Conservation (phyloP, 352 stramenopile species). For the Globisporangium heterothallicum region DNA sequence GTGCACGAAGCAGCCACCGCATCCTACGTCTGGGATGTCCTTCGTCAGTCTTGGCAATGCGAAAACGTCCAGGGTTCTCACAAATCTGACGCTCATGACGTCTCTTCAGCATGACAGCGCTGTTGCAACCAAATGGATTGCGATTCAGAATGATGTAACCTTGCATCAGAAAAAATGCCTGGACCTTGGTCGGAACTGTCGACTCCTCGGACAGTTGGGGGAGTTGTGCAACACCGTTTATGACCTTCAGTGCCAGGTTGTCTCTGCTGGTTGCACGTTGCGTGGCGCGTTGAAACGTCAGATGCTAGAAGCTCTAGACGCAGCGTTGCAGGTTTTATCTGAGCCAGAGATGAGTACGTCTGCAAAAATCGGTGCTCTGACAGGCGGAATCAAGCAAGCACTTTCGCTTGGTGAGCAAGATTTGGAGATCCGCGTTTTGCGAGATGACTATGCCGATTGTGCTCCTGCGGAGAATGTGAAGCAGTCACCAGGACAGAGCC, state of each 20-base stretch:
- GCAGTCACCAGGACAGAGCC: background rate
- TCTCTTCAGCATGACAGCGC: slow-evolving; percentile 23
- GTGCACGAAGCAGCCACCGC: background rate
- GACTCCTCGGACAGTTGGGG: slow-evolving; percentile 17
- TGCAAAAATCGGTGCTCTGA: slow-evolving; percentile 1
- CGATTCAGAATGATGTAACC: slow-evolving; percentile 15
- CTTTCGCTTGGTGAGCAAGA: background rate
- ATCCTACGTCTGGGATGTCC: background rate
- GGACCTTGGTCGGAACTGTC: slow-evolving; percentile 17
- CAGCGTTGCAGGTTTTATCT: slow-evolving; percentile 1
- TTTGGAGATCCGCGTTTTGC: background rate
- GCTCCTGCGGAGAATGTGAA: background rate
- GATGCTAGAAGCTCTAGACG: slow-evolving; percentile 27
- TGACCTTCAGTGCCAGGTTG: slow-evolving; percentile 32
- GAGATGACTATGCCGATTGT: background rate
- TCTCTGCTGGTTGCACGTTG: slow-evolving; percentile 17
- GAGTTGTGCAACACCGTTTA: slow-evolving; percentile 22
- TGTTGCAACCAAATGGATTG: slow-evolving; percentile 18
- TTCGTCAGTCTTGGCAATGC: slow-evolving; percentile 1
- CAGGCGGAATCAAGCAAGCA: slow-evolving; percentile 7
- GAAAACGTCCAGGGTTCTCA: slow-evolving; percentile 19
- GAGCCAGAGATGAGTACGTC: slow-evolving; percentile 2
- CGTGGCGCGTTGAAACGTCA: slow-evolving; percentile 15
- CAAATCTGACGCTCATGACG: slow-evolving; percentile 29
- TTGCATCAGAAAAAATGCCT: slow-evolving; percentile 23